Evolutionary conservation across 768 basidiomycete species (phyloP).

Genomic region (Phanerochaete sordida): DNA sequence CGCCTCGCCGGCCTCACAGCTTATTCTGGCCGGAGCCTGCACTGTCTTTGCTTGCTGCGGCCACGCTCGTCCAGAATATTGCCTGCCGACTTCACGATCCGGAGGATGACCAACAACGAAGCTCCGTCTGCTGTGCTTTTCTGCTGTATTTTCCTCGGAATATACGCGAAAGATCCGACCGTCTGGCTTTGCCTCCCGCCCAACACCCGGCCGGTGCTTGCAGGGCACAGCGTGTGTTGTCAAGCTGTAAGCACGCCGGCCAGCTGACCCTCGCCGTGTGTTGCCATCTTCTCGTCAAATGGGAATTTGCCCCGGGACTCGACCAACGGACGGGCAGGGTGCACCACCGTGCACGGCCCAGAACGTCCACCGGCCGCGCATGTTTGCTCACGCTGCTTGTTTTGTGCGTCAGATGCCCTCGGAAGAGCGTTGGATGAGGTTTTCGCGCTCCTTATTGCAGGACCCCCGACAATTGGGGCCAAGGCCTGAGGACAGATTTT

Average conservation of each 20-base stretch:
- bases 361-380: background rate
- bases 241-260: background rate
- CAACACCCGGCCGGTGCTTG: slow-evolving; percentile 4
- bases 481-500: too few species aligned
- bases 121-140: background rate
- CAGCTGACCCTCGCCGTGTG: slow-evolving; percentile 2
- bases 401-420: background rate
- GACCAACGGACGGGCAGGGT: background rate
- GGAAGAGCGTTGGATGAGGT: background rate
- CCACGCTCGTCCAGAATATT: too few species aligned
- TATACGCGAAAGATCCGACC: slow-evolving; percentile 2
- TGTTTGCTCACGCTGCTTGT: background rate
- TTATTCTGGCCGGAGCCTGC: too few species aligned
- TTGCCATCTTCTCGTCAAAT: background rate
- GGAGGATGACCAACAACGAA: background rate
- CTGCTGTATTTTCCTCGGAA: background rate
- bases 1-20: background rate
- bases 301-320: background rate
- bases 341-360: background rate
- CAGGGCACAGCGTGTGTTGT: background rate
- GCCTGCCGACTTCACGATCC: too few species aligned
- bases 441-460: background rate
- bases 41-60: too few species aligned
- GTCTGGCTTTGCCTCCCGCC: background rate
- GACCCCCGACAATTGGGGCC: too few species aligned